Evolutionary conservation across 1,284 basidiomycete genomes (phyloP).

Genomic region (Cystobasidium pallidum): DNA sequence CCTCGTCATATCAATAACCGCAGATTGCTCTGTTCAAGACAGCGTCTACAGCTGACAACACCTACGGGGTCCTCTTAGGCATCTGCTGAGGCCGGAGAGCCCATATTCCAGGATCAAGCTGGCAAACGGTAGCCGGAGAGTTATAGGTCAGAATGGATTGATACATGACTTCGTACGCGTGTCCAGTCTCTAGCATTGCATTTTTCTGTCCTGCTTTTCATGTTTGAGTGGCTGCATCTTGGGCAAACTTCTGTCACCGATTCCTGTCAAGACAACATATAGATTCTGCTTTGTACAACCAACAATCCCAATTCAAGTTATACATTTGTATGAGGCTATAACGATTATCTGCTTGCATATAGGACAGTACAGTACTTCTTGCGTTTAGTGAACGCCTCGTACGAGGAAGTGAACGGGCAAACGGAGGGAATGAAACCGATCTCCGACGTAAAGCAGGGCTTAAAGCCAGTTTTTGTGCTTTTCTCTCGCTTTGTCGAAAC

Average conservation of each 20-base stretch:
- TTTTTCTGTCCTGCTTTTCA: too few species aligned
- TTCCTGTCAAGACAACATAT: background rate
- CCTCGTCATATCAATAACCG: background rate
- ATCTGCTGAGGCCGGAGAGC: conserved; percentile 34
- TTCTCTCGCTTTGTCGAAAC: conserved; percentile 36
- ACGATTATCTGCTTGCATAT: background rate
- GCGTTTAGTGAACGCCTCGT: too few species aligned
- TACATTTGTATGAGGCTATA: background rate
- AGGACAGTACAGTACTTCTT: too few species aligned
- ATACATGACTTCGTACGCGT: too few species aligned
- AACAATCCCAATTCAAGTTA: too few species aligned
- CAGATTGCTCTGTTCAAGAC: background rate
- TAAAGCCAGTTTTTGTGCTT: conserved; percentile 41
- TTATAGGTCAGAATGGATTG: too few species aligned
- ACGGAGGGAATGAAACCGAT: background rate
- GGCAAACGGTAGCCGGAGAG: background rate
- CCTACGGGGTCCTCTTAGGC: too few species aligned
- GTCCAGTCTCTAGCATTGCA: too few species aligned
- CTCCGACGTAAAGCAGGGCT: background rate
- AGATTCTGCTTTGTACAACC: background rate
- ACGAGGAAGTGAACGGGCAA: too few species aligned
- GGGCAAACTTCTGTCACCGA: too few species aligned
- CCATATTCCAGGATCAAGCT: conserved; percentile 33
- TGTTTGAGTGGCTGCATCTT: too few species aligned
- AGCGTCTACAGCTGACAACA: background rate